Conservation (phyloP, 495 filamentous ascomycete genomes). For the Corynascus novoguineensis region DNA sequence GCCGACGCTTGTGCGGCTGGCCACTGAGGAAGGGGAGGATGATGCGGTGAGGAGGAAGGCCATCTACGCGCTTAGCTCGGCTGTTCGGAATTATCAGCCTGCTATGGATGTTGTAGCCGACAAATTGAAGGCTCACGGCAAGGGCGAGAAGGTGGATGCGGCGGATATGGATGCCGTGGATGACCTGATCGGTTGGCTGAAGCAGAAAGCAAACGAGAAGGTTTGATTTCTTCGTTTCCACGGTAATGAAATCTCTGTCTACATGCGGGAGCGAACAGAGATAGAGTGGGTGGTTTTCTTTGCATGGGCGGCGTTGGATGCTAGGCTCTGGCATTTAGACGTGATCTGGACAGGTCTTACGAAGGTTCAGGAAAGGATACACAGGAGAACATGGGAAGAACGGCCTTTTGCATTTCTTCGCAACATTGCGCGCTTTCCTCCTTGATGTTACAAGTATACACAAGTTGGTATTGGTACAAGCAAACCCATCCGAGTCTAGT, state of each 20-base stretch:
- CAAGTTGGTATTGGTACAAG: slow-evolving; percentile 18
- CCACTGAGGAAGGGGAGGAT: slow-evolving; percentile 51
- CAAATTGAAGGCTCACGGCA: slow-evolving; percentile 50
- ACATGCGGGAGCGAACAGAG: not conserved
- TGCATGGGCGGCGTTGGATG: slow-evolving; percentile 36
- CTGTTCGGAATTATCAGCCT: slow-evolving; percentile 80
- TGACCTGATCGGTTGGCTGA: slow-evolving; percentile 61
- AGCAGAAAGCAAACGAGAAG: slow-evolving; percentile 40
- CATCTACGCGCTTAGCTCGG: slow-evolving; percentile 77
- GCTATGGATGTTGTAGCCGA: slow-evolving; percentile 60
- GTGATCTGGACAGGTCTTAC: not conserved
- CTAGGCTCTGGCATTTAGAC: slow-evolving; percentile 5
- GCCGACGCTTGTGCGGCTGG: slow-evolving; percentile 59
- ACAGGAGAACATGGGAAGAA: not conserved
- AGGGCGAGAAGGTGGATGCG: slow-evolving; percentile 54
- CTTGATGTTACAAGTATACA: slow-evolving; percentile 17
- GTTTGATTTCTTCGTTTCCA: not conserved
- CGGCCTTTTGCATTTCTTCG: not conserved
- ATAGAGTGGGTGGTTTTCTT: not conserved
- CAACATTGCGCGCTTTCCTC: not conserved
- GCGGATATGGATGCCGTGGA: slow-evolving; percentile 82
- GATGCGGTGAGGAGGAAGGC: slow-evolving; percentile 73
- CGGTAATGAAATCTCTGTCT: not conserved
- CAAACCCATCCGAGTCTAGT: slow-evolving; percentile 22
- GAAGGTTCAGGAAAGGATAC: slow-evolving; percentile 1